Evolutionary conservation across 2,329 filamentous ascomycete genomes (phyloP).

Genomic region (Cryphonectria carpinicola): DNA sequence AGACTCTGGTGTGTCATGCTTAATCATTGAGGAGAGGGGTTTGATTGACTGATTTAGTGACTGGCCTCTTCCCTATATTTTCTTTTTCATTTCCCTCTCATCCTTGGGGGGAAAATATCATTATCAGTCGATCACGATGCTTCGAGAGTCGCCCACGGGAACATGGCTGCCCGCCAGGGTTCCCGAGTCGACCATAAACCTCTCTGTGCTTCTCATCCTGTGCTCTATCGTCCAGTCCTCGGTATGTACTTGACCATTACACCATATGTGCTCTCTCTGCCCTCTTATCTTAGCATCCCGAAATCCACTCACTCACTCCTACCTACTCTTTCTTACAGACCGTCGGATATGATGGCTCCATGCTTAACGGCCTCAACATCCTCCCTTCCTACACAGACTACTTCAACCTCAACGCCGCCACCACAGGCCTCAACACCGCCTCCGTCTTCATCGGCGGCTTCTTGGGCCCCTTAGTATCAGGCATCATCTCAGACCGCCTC

Average conservation of each 20-base stretch:
- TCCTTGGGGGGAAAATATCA: background rate
- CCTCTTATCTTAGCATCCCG: background rate
- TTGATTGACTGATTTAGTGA: too few relatives aligned
- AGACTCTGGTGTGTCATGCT: too few relatives aligned
- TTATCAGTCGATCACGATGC: conserved; percentile 34
- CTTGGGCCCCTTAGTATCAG: conserved; percentile 48
- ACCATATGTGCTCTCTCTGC: background rate
- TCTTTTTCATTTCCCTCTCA: background rate
- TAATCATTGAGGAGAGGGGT: too few relatives aligned
- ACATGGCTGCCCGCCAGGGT: conserved; percentile 54
- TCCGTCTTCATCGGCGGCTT: conserved; percentile 58
- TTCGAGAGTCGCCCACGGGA: conserved; percentile 43
- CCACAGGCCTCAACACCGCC: conserved; percentile 58
- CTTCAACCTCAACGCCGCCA: conserved; percentile 56
- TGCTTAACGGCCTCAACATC: conserved; percentile 62
- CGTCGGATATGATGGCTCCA: conserved; percentile 51
- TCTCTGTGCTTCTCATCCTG: conserved; percentile 47
- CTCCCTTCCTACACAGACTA: conserved; percentile 59
- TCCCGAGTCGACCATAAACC: conserved; percentile 44
- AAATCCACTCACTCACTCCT: background rate
- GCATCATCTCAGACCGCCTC: conserved; percentile 45
- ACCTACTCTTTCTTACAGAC: conserved; percentile 33
- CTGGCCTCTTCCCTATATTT: background rate
- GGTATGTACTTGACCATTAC: conserved; percentile 32
- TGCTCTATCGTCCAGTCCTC: conserved; percentile 51